phyloP scores from a whole-genome alignment of 2,329 filamentous ascomycete genomes.

The Epichloe amarillans region DNA sequence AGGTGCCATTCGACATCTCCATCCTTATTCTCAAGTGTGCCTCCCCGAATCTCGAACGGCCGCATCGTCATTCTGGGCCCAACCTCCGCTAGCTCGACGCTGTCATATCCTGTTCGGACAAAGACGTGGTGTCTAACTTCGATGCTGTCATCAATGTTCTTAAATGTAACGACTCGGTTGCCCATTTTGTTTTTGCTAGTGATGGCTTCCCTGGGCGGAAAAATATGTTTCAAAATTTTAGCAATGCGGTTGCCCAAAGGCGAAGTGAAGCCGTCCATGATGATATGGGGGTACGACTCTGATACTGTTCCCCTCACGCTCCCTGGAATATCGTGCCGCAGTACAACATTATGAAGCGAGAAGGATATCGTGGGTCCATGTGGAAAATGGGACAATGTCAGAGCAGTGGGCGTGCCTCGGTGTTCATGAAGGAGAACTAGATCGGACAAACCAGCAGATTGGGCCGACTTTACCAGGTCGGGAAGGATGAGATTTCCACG shows the following conservation, averaged over 20 bases:
- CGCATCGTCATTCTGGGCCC: slow-evolving; percentile 96
- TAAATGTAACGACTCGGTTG: slow-evolving; percentile 81
- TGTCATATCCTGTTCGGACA: slow-evolving; percentile 81
- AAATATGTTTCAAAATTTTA: slow-evolving; percentile 86
- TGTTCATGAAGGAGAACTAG: slow-evolving; percentile 78
- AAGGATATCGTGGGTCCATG: slow-evolving; percentile 74
- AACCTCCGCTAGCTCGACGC: slow-evolving; percentile 78
- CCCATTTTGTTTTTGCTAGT: slow-evolving; percentile 64
- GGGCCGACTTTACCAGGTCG: slow-evolving; percentile 71
- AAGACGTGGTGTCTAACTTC: slow-evolving; percentile 78
- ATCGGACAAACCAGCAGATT: slow-evolving; percentile 69
- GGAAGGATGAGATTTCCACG: slow-evolving; percentile 80
- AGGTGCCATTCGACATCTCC: slow-evolving; percentile 95
- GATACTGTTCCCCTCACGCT: slow-evolving; percentile 75
- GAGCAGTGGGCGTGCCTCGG: slow-evolving; percentile 77
- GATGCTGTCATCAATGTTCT: slow-evolving; percentile 86
- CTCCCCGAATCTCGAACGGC: slow-evolving; percentile 77
- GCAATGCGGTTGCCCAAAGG: slow-evolving; percentile 69
- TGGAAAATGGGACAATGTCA: slow-evolving; percentile 78
- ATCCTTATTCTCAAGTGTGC: slow-evolving; percentile 86
- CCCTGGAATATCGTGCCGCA: slow-evolving; percentile 87
- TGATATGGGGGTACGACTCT: slow-evolving; percentile 85
- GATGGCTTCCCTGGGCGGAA: slow-evolving; percentile 71
- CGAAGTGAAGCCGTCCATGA: slow-evolving; percentile 88
- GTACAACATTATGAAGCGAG: slow-evolving; percentile 80